A percentile compares a stretch with the other conserved stretches of the same genome.
Evolutionary conservation across 2,329 filamentous ascomycete species (phyloP).

Genomic region (Xylogone sp.): DNA sequence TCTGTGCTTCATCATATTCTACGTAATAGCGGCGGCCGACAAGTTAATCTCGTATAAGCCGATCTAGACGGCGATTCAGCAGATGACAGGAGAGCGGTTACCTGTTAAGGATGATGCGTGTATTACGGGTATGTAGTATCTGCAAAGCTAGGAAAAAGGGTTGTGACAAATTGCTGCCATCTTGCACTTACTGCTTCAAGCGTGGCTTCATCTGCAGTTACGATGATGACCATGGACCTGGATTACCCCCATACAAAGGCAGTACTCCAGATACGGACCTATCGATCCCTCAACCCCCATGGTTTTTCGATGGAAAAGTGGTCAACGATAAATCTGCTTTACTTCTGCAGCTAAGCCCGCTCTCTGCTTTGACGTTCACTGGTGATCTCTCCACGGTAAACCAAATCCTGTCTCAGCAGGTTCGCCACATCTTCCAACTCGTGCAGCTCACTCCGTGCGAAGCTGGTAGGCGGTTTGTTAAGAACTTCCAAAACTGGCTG

Average conservation of each 20-base stretch:
- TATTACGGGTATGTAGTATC: background rate
- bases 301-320: background rate
- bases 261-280: background rate
- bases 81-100: background rate
- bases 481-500: constrained; percentile 17
- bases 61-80: background rate
- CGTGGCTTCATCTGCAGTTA: background rate
- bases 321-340: background rate
- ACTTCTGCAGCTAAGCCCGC: background rate
- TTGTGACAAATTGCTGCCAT: background rate
- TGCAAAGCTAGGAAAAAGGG: constrained; percentile 1
- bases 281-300: background rate
- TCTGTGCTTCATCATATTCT: background rate
- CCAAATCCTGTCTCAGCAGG: constrained; percentile 40
- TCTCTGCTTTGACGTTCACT: background rate
- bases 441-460: constrained; percentile 12
- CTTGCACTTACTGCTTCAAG: constrained; percentile 1
- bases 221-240: background rate
- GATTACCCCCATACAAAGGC: background rate
- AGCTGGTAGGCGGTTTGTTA: constrained; percentile 13
- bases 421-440: constrained; percentile 12
- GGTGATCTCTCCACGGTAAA: constrained; percentile 34
- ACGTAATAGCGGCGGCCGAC: background rate
- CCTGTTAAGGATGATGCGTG: background rate
- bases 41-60: background rate